These are phyloP conservation scores for Oryza rufipogon DNA, from an alignment of 176 grass and related monocot species.

Conservation along the genomic window DNA sequence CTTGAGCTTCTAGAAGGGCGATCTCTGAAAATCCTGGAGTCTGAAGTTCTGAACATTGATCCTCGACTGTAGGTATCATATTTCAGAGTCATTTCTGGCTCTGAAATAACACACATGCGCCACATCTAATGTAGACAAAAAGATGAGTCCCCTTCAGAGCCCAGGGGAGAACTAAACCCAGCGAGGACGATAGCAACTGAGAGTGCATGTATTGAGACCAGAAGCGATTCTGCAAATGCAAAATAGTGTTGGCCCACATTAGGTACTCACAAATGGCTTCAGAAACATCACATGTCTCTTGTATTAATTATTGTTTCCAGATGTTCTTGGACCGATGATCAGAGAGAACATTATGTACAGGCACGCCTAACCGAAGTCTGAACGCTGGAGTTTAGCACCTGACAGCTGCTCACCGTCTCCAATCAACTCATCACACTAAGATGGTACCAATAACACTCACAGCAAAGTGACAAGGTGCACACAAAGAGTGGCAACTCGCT, in stretches of 20 bases:
- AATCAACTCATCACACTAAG: background rate
- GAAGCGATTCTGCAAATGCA: slow-evolving; percentile 7
- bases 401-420: background rate
- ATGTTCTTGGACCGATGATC: slow-evolving; percentile 2
- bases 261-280: background rate
- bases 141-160: background rate
- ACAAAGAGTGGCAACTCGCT: background rate
- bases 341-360: background rate
- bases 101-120: background rate
- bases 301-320: slow-evolving; percentile 11
- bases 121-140: background rate
- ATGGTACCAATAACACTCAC: background rate
- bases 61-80: background rate
- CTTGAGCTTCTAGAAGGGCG: background rate
- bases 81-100: background rate
- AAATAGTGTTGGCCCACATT: background rate
- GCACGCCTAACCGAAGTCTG: background rate
- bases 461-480: background rate
- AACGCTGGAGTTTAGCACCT: background rate
- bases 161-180: background rate
- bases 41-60: background rate
- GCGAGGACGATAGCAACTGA: background rate
- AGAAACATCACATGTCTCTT: slow-evolving; percentile 22
- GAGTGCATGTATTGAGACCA: background rate
- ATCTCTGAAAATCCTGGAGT: background rate